Conservation (phyloP, 257 asterid species). For the Petunia axillaris region DNA sequence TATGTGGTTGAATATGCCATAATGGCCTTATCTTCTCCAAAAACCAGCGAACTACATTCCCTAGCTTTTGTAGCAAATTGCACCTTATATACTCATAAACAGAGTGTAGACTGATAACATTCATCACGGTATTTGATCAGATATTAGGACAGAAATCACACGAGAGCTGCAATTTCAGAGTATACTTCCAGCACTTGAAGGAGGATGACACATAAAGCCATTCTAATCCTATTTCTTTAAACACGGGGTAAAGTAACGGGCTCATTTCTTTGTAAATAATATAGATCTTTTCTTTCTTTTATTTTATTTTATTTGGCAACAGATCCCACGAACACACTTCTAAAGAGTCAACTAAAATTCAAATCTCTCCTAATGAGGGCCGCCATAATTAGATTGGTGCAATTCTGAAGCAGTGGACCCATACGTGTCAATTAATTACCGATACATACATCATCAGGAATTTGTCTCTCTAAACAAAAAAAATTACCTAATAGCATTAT, state of each 20-base stretch:
- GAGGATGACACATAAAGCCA: not conserved
- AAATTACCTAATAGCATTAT: not conserved
- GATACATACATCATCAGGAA: too few relatives aligned
- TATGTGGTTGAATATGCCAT: not conserved
- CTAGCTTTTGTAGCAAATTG: not conserved
- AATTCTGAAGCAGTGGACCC: not conserved
- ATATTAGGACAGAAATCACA: constrained; percentile 11
- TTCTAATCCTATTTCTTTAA: not conserved
- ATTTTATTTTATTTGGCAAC: not conserved
- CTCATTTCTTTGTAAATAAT: not conserved
- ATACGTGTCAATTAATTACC: not conserved
- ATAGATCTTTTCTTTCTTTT: not conserved
- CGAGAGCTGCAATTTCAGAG: not conserved
- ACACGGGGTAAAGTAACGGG: too few relatives aligned
- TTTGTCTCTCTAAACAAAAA: not conserved
- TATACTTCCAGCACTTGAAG: not conserved
- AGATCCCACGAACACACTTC: not conserved
- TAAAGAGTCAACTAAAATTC: not conserved
- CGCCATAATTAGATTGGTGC: not conserved
- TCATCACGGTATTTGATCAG: not conserved
- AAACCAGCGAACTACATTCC: not conserved
- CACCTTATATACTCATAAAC: not conserved
- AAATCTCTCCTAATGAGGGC: not conserved
- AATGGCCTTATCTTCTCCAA: not conserved
- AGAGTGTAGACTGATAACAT: not conserved